Percentiles rank a stretch among this genome's conserved stretches.
Conservation (phyloP, 495 filamentous ascomycete species). For the Neurospora africana region DNA sequence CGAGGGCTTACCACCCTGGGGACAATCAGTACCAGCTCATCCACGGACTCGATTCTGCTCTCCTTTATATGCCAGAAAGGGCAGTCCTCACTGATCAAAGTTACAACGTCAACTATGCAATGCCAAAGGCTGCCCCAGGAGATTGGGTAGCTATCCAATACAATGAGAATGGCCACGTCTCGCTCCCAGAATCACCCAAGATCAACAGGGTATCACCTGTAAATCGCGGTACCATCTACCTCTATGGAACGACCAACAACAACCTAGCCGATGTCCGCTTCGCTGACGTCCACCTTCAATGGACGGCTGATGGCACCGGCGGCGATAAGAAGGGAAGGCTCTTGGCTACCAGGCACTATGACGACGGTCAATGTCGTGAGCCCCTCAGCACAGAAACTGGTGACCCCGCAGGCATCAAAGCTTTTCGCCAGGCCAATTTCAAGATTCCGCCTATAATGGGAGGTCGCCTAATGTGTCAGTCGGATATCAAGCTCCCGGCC, state of each 20-base stretch:
- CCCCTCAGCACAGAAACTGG: constrained; percentile 18
- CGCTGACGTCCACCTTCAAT: constrained; percentile 56
- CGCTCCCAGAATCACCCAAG: constrained; percentile 43
- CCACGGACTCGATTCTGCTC: background rate
- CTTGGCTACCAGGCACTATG: constrained; percentile 62
- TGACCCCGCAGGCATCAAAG: constrained; percentile 36
- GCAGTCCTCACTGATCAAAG: constrained; percentile 33
- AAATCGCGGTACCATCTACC: constrained; percentile 63
- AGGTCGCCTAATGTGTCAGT: constrained; percentile 61
- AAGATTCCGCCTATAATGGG: constrained; percentile 24
- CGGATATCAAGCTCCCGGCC: constrained; percentile 57
- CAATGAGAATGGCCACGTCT: constrained; percentile 84
- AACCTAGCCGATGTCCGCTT: constrained; percentile 46
- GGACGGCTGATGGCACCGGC: constrained; percentile 67
- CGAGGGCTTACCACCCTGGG: constrained; percentile 50
- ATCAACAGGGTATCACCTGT: constrained; percentile 38
- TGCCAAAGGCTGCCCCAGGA: constrained; percentile 56
- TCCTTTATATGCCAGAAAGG: background rate
- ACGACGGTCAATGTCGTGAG: constrained; percentile 81
- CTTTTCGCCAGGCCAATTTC: constrained; percentile 34
- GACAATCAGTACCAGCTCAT: constrained; percentile 29
- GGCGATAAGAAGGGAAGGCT: constrained; percentile 65
- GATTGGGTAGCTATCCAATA: constrained; percentile 63
- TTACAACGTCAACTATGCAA: constrained; percentile 43
- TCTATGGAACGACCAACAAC: constrained; percentile 66